A percentile compares a stretch with the other conserved stretches of the same genome.
Evolutionary conservation across 2,329 filamentous ascomycete species (phyloP).

Genomic region (Albifimbria verrucaria): DNA sequence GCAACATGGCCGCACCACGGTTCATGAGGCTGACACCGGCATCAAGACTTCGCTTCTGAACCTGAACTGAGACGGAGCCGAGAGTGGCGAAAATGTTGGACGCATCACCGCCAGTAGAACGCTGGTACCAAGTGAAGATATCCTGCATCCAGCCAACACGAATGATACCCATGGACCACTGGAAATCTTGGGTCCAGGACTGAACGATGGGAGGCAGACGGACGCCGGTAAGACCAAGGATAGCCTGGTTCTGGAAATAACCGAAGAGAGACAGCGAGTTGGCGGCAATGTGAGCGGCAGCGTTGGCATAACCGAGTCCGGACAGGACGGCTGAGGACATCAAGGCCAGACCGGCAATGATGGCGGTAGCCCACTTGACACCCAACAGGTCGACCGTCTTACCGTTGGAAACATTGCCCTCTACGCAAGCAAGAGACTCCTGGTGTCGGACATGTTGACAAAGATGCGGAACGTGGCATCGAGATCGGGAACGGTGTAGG

Average conservation of each 20-base stretch:
- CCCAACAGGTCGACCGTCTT: slow-evolving; percentile 87
- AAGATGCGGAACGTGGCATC: slow-evolving; percentile 81
- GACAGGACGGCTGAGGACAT: slow-evolving; percentile 85
- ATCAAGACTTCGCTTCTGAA: slow-evolving; percentile 60
- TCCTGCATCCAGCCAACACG: slow-evolving; percentile 80
- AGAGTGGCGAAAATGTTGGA: slow-evolving; percentile 74
- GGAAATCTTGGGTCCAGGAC: slow-evolving; percentile 95
- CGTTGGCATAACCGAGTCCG: slow-evolving; percentile 87
- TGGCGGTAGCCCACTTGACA: slow-evolving; percentile 85
- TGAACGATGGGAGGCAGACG: slow-evolving; percentile 82
- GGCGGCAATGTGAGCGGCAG: slow-evolving; percentile 88
- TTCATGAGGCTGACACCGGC: slow-evolving; percentile 43
- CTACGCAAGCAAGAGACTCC: slow-evolving; percentile 76
- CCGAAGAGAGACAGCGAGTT: slow-evolving; percentile 92
- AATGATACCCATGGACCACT: slow-evolving; percentile 98
- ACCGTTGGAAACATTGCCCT: slow-evolving; percentile 84
- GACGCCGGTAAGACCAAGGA: slow-evolving; percentile 81
- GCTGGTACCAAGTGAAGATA: slow-evolving; percentile 94
- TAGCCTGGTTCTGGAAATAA: slow-evolving; percentile 92
- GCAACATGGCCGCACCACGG: slow-evolving; percentile 52
- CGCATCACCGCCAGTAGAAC: slow-evolving; percentile 83
- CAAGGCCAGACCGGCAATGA: slow-evolving; percentile 81
- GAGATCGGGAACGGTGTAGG: slow-evolving; percentile 86
- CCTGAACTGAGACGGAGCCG: slow-evolving; percentile 74
- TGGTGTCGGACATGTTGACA: slow-evolving; percentile 66